These are phyloP conservation scores for Silene uniflora DNA, from an alignment of 148 eudicot genomes.

Conservation along the genomic window DNA sequence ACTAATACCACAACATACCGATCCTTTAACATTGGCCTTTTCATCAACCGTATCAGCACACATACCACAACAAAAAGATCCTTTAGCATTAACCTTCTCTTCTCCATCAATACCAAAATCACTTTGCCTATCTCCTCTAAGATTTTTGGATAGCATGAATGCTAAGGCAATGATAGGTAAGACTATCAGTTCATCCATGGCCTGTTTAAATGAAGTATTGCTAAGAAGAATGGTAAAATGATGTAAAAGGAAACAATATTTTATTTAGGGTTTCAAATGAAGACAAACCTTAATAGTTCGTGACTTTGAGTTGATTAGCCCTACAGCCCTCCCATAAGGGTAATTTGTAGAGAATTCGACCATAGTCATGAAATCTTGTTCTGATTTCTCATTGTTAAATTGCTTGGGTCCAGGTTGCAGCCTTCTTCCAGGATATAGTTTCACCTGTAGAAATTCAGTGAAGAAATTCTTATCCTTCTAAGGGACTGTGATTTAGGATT, in stretches of 20 bases:
- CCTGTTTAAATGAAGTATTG: not conserved
- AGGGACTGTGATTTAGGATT: not conserved
- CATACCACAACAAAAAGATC: not conserved
- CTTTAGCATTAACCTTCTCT: not conserved
- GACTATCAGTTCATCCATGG: not conserved
- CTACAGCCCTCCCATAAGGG: conserved; percentile 1
- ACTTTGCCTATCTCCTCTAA: conserved; percentile 44
- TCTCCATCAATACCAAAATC: conserved; percentile 18
- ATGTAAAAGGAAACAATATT: not conserved
- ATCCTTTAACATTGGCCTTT: not conserved
- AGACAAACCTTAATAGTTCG: conserved; percentile 1
- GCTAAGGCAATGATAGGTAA: conserved; percentile 12
- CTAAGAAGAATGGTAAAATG: not conserved
- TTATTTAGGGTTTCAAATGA: not conserved
- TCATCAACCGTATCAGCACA: no score
- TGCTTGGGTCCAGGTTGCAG: not conserved
- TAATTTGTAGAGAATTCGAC: not conserved
- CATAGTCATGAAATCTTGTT: not conserved
- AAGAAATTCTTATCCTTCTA: not conserved
- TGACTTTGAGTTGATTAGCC: not conserved
- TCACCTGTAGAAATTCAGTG: not conserved
- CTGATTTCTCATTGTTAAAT: not conserved
- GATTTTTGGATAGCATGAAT: conserved; percentile 13
- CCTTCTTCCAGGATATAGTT: conserved; percentile 3
- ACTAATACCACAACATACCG: not conserved